Conservation (phyloP, 2,329 filamentous ascomycete genomes). For the Botrytis medusae region DNA sequence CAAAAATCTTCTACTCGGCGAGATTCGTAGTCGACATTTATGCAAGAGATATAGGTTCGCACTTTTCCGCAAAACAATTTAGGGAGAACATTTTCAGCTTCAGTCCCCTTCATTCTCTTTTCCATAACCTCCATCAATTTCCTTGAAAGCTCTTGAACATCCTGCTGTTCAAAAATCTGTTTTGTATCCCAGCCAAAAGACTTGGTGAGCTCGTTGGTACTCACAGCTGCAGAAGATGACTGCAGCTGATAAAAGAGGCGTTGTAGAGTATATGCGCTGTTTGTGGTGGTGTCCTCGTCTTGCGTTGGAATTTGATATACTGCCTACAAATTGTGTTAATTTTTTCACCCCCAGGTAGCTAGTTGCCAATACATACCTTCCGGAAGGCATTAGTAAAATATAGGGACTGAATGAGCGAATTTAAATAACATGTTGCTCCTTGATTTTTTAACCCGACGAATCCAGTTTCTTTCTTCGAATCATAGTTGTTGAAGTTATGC, state of each 20-base stretch:
- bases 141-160: conserved; percentile 93
- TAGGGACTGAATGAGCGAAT: conserved; percentile 78
- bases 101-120: conserved; percentile 96
- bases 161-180: conserved; percentile 98
- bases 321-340: conserved; percentile 54
- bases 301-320: conserved; percentile 97
- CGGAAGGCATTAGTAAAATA: conserved; percentile 92
- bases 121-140: conserved; percentile 98
- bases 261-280: conserved; percentile 92
- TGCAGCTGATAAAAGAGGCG: conserved; percentile 93
- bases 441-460: conserved; percentile 97
- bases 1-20: conserved; percentile 96
- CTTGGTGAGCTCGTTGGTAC: conserved; percentile 89
- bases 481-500: conserved; percentile 92
- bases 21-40: conserved; percentile 97
- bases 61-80: conserved; percentile 96
- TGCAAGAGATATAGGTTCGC: conserved; percentile 98
- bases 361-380: conserved; percentile 57
- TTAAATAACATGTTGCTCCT: conserved; percentile 87
- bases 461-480: conserved; percentile 98
- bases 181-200: conserved; percentile 98
- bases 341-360: conserved; percentile 13
- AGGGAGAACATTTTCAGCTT: conserved; percentile 82
- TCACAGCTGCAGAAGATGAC: conserved; percentile 77
- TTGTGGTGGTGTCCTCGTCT: conserved; percentile 73